Evolutionary conservation across 1,284 basidiomycete genomes (phyloP).

Genomic region (Moesziomyces sp.): DNA sequence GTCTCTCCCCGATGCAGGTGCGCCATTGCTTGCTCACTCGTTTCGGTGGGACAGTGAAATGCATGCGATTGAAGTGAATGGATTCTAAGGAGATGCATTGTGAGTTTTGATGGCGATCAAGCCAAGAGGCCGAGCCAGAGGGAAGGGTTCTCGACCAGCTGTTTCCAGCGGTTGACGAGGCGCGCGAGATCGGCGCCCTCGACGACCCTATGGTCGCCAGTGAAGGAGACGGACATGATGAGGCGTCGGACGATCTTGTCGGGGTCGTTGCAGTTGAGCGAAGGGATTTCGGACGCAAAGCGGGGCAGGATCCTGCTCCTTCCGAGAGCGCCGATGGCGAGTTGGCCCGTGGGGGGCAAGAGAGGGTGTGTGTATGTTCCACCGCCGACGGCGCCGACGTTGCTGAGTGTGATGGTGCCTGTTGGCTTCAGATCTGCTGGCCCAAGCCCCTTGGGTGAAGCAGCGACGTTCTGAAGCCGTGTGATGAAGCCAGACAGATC

Average conservation of each 20-base stretch:
- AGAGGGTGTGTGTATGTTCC: conserved; percentile 70
- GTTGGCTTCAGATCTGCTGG: conserved; percentile 27
- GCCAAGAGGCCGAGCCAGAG: conserved; percentile 74
- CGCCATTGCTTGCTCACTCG: too few species aligned
- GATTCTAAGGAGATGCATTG: neutral
- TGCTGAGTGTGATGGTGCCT: conserved; percentile 85
- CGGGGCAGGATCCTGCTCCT: conserved; percentile 46
- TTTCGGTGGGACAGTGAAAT: too few species aligned
- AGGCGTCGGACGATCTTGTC: conserved; percentile 41
- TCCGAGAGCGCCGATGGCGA: conserved; percentile 90
- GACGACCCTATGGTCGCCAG: conserved; percentile 87
- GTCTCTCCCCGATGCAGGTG: too few species aligned
- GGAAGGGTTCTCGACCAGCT: conserved; percentile 82
- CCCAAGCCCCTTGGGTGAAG: conserved; percentile 20
- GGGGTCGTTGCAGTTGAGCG: conserved; percentile 18
- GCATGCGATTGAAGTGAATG: neutral
- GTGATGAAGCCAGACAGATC: conserved; percentile 69
- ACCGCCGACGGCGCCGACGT: conserved; percentile 68
- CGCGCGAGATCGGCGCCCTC: conserved; percentile 92
- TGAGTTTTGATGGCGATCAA: conserved; percentile 1
- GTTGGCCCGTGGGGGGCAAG: conserved; percentile 85
- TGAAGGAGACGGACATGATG: conserved; percentile 58
- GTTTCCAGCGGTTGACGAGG: conserved; percentile 89
- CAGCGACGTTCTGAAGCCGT: conserved; percentile 39
- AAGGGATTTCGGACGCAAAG: conserved; percentile 47